Evolutionary conservation across 495 filamentous ascomycete genomes (phyloP), one percentile per base, ranked within the genome.

Genomic region (Pseudomonodictys pantanalensis): DNA sequence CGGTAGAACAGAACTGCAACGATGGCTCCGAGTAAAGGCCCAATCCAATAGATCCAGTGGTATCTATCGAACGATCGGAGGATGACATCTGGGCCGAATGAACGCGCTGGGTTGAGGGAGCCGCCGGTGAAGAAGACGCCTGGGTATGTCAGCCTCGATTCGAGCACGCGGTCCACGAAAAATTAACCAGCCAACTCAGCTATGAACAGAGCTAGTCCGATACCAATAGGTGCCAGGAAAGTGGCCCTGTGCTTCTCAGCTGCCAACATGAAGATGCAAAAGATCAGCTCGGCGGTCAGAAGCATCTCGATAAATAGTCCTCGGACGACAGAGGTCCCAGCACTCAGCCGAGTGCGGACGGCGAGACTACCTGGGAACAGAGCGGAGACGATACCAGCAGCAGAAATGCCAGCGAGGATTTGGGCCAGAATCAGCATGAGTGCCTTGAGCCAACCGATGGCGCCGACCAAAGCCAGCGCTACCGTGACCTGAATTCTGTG

Each of bases 291-390:
- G 1, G 86, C 81, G 0, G 90, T 93, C 11, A 92, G 78, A 60
- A 95, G 86, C 75, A 88, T 79, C 72, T 93, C 90, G 55, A 93
- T 89, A 71, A 91, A 81, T 12, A 91, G 71, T 3, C 88, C 88
- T 62, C 88, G 86, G 0, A 76, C 76, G 22, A 83, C 77, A 5
- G 78, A 83, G 0, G 87, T 74, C 1, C 78, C 79, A 0, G 75
- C 75, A 8, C 79, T 78, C 0, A 91, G 74, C 4, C 77, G 76
- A 0, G 87, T 91, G 0, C 65, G 62, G n/a, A 88, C 84, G 29
- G 76, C 77, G 29, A 89, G 72, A 0, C 76, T 72, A 0, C 83
- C 84, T 0, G 88, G 87, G 39, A 86, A 85, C 23, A 91, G 67
- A 3, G 70, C 77, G 10, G 72, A 77, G 2, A 89, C 81, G 0